Base-by-base conservation (phyloP, 1,284 basidiomycete species). In the Exsudoporus floridanus region DNA sequence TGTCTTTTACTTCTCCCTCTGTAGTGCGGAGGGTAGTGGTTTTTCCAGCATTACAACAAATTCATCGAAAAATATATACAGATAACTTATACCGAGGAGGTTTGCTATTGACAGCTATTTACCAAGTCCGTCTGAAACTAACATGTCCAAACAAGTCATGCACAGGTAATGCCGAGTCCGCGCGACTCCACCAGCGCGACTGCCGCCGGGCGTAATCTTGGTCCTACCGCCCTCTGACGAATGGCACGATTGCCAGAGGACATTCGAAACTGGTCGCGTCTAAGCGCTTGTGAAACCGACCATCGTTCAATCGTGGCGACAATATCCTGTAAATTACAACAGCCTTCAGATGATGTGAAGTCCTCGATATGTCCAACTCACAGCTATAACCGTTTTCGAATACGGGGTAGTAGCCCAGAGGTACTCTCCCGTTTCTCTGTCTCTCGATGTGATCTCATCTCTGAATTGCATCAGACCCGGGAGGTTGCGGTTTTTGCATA, bases 401-500 rank as follows among this genome's bases (percentile, higher is more conserved):
- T 36, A 51, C 9, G 55, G 37, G 5, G 52, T 39, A 14, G 54
- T 56, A 16, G 16, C 46, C 69, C 66, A 70, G 30, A 67, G 23
- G 45, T 55, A 60, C 38, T 55, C 42, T 31, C 54, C 56, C 9
- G 66, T 55, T 35, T 51, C 38, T 37, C 14, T 41, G 8, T 55
- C 37, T 44, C 28, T 52, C 4, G 39, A 10, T 13, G 49, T 58
- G 38, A 68, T 50, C 18, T 14, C 28, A 10, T 49, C 39, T 46
- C 34, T 55, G 46, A 68, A 66, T 5, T 38, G 19, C 27, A 50
- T 50, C 21, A 70, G 31, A 23, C 46, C 25, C 10, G 37, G n/a
- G 38, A 59, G 45, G 46, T 66, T 55, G 28, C 57, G 64, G n/a
- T 25, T 55, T 40, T 70, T 69, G 61, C 70, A 71, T n/a, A 68